A percentile compares a stretch with the other conserved stretches of the same genome.
Evolutionary conservation across 2,329 filamentous ascomycete species (phyloP).

Genomic region (Grosmannia huntii): DNA sequence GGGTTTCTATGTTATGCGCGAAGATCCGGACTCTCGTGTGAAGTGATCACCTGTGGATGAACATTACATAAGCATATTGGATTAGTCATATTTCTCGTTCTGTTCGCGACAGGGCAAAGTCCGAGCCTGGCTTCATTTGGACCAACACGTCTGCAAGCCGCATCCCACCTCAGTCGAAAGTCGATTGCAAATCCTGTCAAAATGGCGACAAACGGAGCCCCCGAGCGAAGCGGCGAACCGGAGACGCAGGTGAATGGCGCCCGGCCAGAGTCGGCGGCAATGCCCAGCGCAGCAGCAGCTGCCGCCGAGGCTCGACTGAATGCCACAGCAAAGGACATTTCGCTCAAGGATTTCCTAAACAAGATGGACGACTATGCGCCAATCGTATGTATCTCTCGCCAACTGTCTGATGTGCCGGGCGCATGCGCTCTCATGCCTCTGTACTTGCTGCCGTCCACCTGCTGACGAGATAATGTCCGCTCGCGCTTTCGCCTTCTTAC

Average conservation of each 20-base stretch:
- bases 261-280: not conserved
- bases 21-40: too few species aligned
- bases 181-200: not conserved
- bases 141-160: not conserved
- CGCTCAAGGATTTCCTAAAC: conserved; percentile 77
- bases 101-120: not conserved
- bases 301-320: conserved; percentile 3
- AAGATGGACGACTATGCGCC: conserved; percentile 99
- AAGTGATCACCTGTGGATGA: too few species aligned
- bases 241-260: conserved; percentile 8
- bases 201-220: conserved; percentile 8
- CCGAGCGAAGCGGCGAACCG: conserved; percentile 1
- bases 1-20: too few species aligned
- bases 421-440: not conserved
- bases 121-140: not conserved
- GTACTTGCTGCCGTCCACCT: not conserved
- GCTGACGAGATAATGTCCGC: not conserved
- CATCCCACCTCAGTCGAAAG: not conserved
- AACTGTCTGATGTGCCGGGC: not conserved
- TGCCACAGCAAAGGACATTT: conserved; percentile 76
- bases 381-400: conserved; percentile 47
- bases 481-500: not conserved
- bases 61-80: not conserved
- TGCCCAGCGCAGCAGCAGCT: not conserved
- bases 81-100: not conserved